Conservation (phyloP, 441 rosid genomes). For the Populus tomentosa region DNA sequence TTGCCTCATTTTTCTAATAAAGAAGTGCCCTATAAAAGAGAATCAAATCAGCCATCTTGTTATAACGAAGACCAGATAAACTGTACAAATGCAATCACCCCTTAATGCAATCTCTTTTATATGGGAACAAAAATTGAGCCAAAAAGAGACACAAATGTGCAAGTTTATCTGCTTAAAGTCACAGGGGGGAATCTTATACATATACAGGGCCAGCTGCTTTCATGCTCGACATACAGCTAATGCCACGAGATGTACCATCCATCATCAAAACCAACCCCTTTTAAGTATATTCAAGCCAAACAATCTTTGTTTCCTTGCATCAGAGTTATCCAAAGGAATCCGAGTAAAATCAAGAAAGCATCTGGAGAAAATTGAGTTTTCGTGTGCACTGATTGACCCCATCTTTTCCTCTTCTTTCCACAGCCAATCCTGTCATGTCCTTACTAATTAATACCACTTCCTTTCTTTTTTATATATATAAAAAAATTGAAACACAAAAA, state of each 20-base stretch:
- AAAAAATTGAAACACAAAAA: not conserved
- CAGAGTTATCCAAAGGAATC: slow-evolving; percentile 7
- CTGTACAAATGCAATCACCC: slow-evolving; percentile 2
- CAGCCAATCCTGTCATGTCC: not conserved
- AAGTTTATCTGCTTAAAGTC: slow-evolving; percentile 22
- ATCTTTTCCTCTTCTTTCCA: not conserved
- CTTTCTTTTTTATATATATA: not conserved
- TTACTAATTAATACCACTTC: too few species aligned
- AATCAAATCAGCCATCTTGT: slow-evolving; percentile 25
- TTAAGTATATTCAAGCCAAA: slow-evolving; percentile 4
- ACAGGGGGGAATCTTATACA: slow-evolving; percentile 27
- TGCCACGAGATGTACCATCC: slow-evolving; percentile 11
- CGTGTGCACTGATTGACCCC: slow-evolving; percentile 1
- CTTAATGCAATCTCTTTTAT: not conserved
- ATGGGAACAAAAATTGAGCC: slow-evolving; percentile 10
- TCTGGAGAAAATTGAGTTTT: slow-evolving; percentile 11
- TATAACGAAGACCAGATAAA: slow-evolving; percentile 8
- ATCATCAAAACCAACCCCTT: slow-evolving; percentile 3
- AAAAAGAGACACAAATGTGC: slow-evolving; percentile 16
- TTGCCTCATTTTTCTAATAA: slow-evolving; percentile 14
- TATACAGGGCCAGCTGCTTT: not conserved
- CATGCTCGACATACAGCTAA: not conserved
- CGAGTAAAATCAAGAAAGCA: slow-evolving; percentile 2
- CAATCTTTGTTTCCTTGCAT: slow-evolving; percentile 3
- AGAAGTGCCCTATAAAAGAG: slow-evolving; percentile 14